phyloP scores from a whole-genome alignment of 768 basidiomycete genomes.

The Pisolithus microcarpus region DNA sequence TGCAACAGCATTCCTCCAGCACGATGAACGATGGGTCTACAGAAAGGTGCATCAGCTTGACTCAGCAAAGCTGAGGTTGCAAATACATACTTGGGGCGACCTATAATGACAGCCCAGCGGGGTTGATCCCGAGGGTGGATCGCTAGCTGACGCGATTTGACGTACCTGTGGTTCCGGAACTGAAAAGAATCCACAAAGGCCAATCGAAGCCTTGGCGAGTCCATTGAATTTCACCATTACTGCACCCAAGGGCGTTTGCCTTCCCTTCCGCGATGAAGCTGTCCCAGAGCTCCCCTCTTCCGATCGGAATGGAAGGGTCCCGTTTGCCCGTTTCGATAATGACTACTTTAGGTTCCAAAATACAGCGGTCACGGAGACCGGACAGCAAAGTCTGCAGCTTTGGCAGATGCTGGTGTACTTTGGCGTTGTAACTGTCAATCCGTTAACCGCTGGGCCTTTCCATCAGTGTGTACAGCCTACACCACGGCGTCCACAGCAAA shows the following conservation, averaged over 20 bases:
- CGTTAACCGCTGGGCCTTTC: background rate
- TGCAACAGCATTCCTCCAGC: slow-evolving; percentile 75
- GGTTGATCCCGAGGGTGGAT: background rate
- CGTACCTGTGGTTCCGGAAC: slow-evolving; percentile 73
- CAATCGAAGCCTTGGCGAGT: slow-evolving; percentile 56
- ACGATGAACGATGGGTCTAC: slow-evolving; percentile 70
- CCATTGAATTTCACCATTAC: slow-evolving; percentile 59
- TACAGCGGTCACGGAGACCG: slow-evolving; percentile 36
- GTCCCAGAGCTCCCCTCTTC: slow-evolving; percentile 46
- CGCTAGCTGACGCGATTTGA: background rate
- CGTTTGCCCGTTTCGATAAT: slow-evolving; percentile 41
- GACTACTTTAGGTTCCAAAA: slow-evolving; percentile 43
- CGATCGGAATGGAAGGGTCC: slow-evolving; percentile 26
- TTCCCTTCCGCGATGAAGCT: slow-evolving; percentile 44
- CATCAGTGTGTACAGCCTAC: slow-evolving; percentile 30
- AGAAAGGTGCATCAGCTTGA: background rate
- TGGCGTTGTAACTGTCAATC: slow-evolving; percentile 55
- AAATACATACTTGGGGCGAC: slow-evolving; percentile 48
- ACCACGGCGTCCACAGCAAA: slow-evolving; percentile 70
- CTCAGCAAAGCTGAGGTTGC: background rate
- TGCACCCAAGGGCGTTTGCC: slow-evolving; percentile 39
- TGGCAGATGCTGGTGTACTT: slow-evolving; percentile 57
- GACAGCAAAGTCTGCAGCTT: slow-evolving; percentile 55
- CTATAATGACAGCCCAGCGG: slow-evolving; percentile 10
- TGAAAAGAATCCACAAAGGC: slow-evolving; percentile 85